Conservation (phyloP, 169 alveolate species). For the Eimeria praecox region DNA sequence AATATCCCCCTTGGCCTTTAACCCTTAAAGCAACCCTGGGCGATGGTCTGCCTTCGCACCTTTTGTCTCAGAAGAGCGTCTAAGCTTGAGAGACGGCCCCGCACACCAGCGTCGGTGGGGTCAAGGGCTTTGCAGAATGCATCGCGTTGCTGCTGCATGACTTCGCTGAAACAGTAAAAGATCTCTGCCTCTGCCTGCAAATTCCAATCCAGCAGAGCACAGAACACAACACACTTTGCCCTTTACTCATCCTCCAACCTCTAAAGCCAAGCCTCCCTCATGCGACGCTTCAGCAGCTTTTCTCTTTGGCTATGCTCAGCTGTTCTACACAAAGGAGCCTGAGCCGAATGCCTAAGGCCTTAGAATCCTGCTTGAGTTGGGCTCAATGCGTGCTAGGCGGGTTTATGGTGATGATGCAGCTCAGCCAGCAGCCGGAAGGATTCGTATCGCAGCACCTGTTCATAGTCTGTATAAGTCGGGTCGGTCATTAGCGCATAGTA, state of each 20-base stretch:
- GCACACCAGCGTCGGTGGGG: constrained; percentile 80
- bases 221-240: neutral
- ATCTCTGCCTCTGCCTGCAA: constrained; percentile 84
- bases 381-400: neutral
- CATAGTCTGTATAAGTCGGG: constrained; percentile 77
- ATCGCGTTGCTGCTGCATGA: constrained; percentile 83
- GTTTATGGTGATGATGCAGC: neutral
- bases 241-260: neutral
- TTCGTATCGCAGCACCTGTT: constrained; percentile 65
- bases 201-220: neutral
- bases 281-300: neutral
- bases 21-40: neutral
- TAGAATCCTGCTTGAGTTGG: neutral
- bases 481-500: constrained; percentile 86
- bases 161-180: constrained; percentile 82
- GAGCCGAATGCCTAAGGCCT: neutral
- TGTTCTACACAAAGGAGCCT: neutral
- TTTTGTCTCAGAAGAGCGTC: constrained; percentile 57
- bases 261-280: neutral
- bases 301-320: neutral
- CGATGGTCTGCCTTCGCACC: constrained; percentile 39
- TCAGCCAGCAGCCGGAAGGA: too few relatives aligned
- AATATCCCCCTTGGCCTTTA: neutral
- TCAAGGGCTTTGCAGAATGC: constrained; percentile 83
- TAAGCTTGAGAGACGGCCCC: constrained; percentile 73